These are phyloP conservation scores for Floccularia luteovirens DNA, from an alignment of 768 basidiomycete species.

Conservation along the genomic window DNA sequence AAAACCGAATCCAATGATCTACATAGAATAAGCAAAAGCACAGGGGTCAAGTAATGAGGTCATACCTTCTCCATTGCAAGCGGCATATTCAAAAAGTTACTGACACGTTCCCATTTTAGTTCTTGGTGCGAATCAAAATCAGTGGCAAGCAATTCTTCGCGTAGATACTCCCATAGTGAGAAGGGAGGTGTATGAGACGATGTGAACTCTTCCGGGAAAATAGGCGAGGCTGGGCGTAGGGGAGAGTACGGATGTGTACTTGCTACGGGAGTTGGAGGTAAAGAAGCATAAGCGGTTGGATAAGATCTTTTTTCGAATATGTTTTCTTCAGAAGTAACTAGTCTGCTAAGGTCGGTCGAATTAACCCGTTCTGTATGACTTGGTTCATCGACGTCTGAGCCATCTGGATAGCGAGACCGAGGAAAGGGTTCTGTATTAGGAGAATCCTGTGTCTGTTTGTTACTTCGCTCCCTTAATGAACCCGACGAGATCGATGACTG, in stretches of 20 bases:
- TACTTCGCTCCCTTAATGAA: too few species aligned
- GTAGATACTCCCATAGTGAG: conserved; percentile 88
- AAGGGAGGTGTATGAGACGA: conserved; percentile 41
- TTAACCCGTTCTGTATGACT: conserved; percentile 8
- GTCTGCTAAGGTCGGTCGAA: conserved; percentile 12
- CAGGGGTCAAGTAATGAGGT: not conserved
- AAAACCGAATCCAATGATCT: conserved; percentile 92
- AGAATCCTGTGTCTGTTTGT: too few species aligned
- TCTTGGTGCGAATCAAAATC: conserved; percentile 94
- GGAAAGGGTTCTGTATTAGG: too few species aligned
- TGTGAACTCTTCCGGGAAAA: conserved; percentile 11
- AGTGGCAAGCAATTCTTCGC: conserved; percentile 84
- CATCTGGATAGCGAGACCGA: conserved; percentile 16
- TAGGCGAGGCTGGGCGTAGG: conserved; percentile 17
- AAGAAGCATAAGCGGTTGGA: conserved; percentile 59
- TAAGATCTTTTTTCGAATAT: conserved; percentile 19
- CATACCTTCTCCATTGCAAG: conserved; percentile 90
- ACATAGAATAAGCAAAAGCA: conserved; percentile 6
- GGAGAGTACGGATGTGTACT: conserved; percentile 31
- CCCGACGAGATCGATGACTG: too few species aligned
- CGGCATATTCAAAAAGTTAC: conserved; percentile 92
- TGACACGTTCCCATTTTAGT: conserved; percentile 91
- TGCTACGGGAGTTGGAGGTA: conserved; percentile 66
- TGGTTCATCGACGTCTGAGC: conserved; percentile 22
- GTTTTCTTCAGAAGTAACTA: conserved; percentile 14